Conservation (phyloP, 164 flowering plant species). For the Protea cynaroides region DNA sequence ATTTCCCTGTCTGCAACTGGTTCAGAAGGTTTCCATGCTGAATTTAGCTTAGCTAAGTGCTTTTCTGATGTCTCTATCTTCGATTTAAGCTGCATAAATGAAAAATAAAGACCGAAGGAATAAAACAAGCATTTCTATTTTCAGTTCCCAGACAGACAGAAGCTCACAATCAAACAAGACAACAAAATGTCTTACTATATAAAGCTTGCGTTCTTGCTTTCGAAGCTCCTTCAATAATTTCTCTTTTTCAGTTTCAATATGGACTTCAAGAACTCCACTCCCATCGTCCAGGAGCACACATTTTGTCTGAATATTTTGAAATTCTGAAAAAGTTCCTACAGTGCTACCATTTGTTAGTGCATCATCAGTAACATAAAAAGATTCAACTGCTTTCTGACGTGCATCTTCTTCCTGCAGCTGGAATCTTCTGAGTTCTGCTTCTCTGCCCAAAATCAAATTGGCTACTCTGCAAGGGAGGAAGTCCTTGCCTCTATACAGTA, state of each 20-base stretch:
- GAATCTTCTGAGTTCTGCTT: slow-evolving; percentile 43
- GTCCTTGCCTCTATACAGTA: slow-evolving; percentile 90
- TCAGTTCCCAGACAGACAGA: slow-evolving; percentile 1
- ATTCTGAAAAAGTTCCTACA: slow-evolving; percentile 69
- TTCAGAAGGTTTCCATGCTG: slow-evolving; percentile 45
- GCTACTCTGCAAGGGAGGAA: slow-evolving; percentile 63
- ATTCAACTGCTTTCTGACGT: slow-evolving; percentile 44
- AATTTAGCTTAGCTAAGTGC: slow-evolving; percentile 45
- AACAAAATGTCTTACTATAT: slow-evolving; percentile 43
- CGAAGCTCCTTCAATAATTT: slow-evolving; percentile 57
- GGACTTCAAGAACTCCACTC: slow-evolving; percentile 28
- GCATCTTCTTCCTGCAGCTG: slow-evolving; percentile 72
- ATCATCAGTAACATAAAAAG: slow-evolving; percentile 17
- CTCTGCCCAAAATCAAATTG: slow-evolving; percentile 50
- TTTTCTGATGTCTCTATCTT: slow-evolving; percentile 61
- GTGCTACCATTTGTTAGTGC: slow-evolving; percentile 16
- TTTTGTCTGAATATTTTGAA: slow-evolving; percentile 38
- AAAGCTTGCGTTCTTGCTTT: slow-evolving; percentile 54
- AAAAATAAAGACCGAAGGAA: neutral
- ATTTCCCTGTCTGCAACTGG: slow-evolving; percentile 55
- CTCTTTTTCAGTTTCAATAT: slow-evolving; percentile 50
- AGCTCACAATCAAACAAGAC: neutral
- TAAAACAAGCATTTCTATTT: neutral
- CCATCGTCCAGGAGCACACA: slow-evolving; percentile 14
- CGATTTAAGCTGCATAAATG: slow-evolving; percentile 51